These are phyloP conservation scores for Cetradonia linearis DNA, from an alignment of 495 filamentous ascomycete genomes.

Conservation along the genomic window DNA sequence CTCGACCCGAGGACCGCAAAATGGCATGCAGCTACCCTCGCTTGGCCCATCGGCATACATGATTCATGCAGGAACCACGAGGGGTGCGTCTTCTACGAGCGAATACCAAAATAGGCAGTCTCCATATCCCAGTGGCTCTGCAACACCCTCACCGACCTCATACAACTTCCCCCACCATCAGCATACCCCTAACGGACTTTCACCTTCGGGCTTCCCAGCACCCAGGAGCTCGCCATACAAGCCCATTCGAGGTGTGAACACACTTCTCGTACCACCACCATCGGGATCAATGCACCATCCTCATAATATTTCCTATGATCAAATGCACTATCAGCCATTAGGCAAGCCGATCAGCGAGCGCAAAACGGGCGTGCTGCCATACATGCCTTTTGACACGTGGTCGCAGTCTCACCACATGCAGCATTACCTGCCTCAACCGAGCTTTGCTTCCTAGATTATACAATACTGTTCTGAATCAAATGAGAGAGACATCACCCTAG, in stretches of 20 bases:
- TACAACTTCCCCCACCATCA: constrained; percentile 26
- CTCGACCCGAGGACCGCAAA: constrained; percentile 38
- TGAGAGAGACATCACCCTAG: background rate
- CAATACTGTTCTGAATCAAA: background rate
- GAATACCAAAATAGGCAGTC: constrained; percentile 17
- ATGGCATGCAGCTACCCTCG: constrained; percentile 39
- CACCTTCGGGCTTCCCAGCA: constrained; percentile 51
- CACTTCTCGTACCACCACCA: constrained; percentile 78
- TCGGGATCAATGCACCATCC: constrained; percentile 65
- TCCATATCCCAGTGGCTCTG: constrained; percentile 29
- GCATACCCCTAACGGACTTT: constrained; percentile 44
- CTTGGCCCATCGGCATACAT: constrained; percentile 40
- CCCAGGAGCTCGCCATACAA: constrained; percentile 79
- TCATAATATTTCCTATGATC: constrained; percentile 50
- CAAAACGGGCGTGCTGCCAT: constrained; percentile 74
- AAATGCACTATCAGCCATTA: constrained; percentile 95
- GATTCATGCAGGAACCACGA: constrained; percentile 15
- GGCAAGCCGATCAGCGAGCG: constrained; percentile 64
- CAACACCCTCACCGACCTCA: constrained; percentile 30
- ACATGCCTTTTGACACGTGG: constrained; percentile 45
- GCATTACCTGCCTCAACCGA: constrained; percentile 18
- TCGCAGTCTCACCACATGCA: constrained; percentile 28
- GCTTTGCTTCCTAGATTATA: constrained; percentile 7
- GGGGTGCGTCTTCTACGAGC: constrained; percentile 12
- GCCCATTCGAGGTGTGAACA: constrained; percentile 79